Evolutionary conservation across 116 monocot species (phyloP), one percentile per base, ranked within the genome.

Genomic region (Iris pallida): DNA sequence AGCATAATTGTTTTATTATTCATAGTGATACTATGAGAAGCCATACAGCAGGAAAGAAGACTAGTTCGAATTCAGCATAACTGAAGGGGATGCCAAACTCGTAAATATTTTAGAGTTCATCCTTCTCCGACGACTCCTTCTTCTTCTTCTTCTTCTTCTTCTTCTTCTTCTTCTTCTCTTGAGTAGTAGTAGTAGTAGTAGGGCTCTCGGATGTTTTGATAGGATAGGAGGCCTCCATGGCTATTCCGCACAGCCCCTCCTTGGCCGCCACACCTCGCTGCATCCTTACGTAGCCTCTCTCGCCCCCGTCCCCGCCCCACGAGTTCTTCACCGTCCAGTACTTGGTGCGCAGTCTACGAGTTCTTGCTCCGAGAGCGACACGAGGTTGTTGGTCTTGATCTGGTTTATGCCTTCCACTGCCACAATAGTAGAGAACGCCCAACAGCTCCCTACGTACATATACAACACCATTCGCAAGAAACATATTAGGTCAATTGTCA

Each of bases 331-430:
- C 65, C 7, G 17, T 65, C 65, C 65, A 65, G 46, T 65, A 65
- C 47, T 49, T 65, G 6, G 65, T 65, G 16, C 48, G 16, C 88
- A 88, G 54, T 88, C 81, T 6, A 74, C 46, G 5, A 74, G 73
- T 18, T 73, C 11, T 40, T 73, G 73, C 30, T 73, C 72, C 8
- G 63, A 72, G 1, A 72, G 45, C 0, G 72, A 72, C 3, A 84
- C 43, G 0, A 88, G 76, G 11, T 78, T 15, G 17, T 61, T 47
- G 0, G 88, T 84, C 63, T 56, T 75, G 60, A 88, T 84, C 72
- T 81, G 45, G 44, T 83, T 84, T 43, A 84, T 78, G 7, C 88
- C 84, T 69, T 88, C 88, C 61, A 84, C 81, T 0, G 81, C 78
- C 0, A 40, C 88, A 0, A 84, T 55, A 3, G 79, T 68, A 3